Conservation (phyloP, 2,329 filamentous ascomycete species). For the Clonostachys rosea region DNA sequence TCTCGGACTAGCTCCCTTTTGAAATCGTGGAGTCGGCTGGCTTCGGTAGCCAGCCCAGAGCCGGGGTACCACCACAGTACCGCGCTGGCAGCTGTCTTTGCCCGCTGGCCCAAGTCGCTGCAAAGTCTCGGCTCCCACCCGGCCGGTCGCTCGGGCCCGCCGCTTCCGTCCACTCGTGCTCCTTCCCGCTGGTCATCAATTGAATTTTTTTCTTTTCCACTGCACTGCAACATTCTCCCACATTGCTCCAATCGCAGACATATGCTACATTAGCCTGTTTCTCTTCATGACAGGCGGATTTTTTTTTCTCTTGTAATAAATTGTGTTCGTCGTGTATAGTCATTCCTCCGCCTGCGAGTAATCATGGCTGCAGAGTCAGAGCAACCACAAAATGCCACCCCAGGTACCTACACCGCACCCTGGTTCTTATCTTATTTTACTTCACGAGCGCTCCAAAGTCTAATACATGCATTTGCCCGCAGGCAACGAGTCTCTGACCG, state of each 20-base stretch:
- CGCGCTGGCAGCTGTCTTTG: too few relatives aligned
- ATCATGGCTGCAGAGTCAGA: slow-evolving; percentile 1
- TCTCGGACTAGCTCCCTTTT: slow-evolving; percentile 1
- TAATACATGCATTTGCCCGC: background rate
- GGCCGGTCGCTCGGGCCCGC: background rate
- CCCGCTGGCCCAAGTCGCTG: background rate
- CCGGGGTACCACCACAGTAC: too few relatives aligned
- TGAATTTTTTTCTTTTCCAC: slow-evolving; percentile 1
- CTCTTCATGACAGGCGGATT: background rate
- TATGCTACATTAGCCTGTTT: background rate
- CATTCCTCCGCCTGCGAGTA: background rate
- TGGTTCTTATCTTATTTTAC: background rate
- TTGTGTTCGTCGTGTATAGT: background rate
- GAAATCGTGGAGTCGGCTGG: background rate
- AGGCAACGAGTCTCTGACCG: background rate
- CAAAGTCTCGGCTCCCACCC: background rate
- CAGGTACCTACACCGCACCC: background rate
- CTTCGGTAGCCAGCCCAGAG: background rate
- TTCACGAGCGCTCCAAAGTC: background rate
- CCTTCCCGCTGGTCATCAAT: background rate
- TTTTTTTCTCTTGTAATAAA: background rate
- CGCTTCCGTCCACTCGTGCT: background rate
- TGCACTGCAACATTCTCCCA: background rate
- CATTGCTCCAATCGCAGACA: background rate
- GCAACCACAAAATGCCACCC: background rate